Conservation (phyloP, 352 stramenopile genomes). For the Pythium aristosporum region DNA sequence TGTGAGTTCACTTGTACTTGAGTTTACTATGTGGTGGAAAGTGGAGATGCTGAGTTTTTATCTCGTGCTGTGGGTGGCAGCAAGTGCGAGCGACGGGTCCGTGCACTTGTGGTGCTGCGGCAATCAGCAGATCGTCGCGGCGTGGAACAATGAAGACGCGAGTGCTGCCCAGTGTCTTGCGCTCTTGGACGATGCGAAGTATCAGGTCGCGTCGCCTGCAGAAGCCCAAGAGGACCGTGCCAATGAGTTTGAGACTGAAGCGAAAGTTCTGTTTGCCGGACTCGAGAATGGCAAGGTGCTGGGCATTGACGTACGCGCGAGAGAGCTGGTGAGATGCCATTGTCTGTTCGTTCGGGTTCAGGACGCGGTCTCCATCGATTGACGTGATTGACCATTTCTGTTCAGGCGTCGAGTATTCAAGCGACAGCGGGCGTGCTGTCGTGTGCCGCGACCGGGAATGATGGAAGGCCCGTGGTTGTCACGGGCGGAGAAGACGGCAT, state of each 20-base stretch:
- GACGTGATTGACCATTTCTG: background rate
- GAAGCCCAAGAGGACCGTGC: slow-evolving; percentile 19
- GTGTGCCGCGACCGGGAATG: slow-evolving; percentile 13
- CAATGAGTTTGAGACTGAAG: slow-evolving; percentile 55
- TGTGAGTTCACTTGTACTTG: slow-evolving; percentile 41
- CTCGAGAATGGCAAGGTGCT: slow-evolving; percentile 60
- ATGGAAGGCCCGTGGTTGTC: slow-evolving; percentile 36
- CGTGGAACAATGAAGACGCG: slow-evolving; percentile 58
- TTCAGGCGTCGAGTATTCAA: slow-evolving; percentile 18
- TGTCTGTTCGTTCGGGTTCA: background rate
- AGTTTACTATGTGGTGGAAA: background rate
- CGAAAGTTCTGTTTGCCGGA: slow-evolving; percentile 61
- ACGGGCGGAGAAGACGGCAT: slow-evolving; percentile 67
- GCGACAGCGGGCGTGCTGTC: slow-evolving; percentile 9
- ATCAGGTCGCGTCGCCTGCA: slow-evolving; percentile 11
- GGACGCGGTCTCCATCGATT: background rate
- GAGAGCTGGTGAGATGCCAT: slow-evolving; percentile 31
- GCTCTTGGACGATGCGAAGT: slow-evolving; percentile 34
- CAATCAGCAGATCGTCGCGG: slow-evolving; percentile 50
- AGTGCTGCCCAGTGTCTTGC: slow-evolving; percentile 55
- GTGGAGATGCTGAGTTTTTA: background rate
- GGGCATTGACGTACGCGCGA: slow-evolving; percentile 57
- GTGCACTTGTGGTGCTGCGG: slow-evolving; percentile 71
- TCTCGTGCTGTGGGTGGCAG: slow-evolving; percentile 22
- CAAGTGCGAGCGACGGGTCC: slow-evolving; percentile 53